Percentiles rank a stretch among this genome's conserved stretches.
Evolutionary conservation across 1,284 basidiomycete species (phyloP).

Genomic region (Volvariella surrecta): DNA sequence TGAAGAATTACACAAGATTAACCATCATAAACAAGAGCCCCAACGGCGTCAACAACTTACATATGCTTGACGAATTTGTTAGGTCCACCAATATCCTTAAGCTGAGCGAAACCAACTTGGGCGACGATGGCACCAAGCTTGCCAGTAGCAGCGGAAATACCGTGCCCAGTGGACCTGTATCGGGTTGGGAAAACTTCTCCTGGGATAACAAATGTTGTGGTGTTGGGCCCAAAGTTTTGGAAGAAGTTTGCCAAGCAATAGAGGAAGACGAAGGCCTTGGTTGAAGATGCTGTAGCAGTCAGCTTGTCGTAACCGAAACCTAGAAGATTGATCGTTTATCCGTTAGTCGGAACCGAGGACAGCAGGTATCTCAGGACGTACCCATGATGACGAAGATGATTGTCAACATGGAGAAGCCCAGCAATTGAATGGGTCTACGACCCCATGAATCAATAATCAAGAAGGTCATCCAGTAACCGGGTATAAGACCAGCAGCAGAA

Average conservation of each 20-base stretch:
- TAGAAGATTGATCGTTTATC: slow-evolving; percentile 15
- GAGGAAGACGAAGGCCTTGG: slow-evolving; percentile 67
- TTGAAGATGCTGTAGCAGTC: slow-evolving; percentile 38
- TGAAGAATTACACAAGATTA: slow-evolving; percentile 15
- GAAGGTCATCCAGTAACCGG: slow-evolving; percentile 71
- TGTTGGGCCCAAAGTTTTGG: slow-evolving; percentile 77
- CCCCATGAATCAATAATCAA: slow-evolving; percentile 66
- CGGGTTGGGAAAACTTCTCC: slow-evolving; percentile 85
- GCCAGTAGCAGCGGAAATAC: slow-evolving; percentile 77
- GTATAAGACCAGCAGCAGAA: slow-evolving; percentile 62
- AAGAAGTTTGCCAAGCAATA: slow-evolving; percentile 73
- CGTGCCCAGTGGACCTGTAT: slow-evolving; percentile 78
- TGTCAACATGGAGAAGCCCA: slow-evolving; percentile 70
- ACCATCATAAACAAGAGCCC: slow-evolving; percentile 1
- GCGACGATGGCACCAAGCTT: slow-evolving; percentile 82
- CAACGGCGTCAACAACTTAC: slow-evolving; percentile 24
- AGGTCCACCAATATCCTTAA: slow-evolving; percentile 60
- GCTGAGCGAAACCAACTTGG: slow-evolving; percentile 69
- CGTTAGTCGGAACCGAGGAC: slow-evolving; percentile 10
- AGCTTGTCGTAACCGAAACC: slow-evolving; percentile 71
- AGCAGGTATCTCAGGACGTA: slow-evolving; percentile 17
- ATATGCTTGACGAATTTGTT: slow-evolving; percentile 56
- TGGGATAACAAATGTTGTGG: slow-evolving; percentile 77
- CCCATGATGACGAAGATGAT: slow-evolving; percentile 57
- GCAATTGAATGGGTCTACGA: slow-evolving; percentile 68